Base-by-base conservation (phyloP, 768 basidiomycete genomes). In the Auriscalpium vulgare region DNA sequence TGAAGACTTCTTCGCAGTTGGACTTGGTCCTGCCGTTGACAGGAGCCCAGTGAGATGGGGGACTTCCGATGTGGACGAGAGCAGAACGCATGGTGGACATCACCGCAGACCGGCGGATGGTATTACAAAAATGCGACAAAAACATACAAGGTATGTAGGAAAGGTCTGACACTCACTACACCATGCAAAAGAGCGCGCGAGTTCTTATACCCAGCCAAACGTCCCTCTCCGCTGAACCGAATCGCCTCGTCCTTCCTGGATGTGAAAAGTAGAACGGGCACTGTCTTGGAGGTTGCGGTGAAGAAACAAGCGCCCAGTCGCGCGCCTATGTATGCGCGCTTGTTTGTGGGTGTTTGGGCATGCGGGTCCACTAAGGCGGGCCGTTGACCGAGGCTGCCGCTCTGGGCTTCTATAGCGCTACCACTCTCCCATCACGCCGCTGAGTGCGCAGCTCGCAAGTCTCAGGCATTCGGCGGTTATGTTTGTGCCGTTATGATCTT, bases 221-320 rank as follows among this genome's bases (percentile, higher is more conserved):
- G 50, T 76, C 65, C 65, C 67, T 84, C 79, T 86, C 70, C 83
- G 83, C 84, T 78, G 65, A 56, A 77, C 83, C 76, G 74, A 81
- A 86, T 85, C 84, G 81, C 84, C 84, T 71, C 80, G 77, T 70
- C 75, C 76, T 63, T 63, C 72, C 70, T 80, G 57, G 54, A 29
- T 47, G 59, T 58, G 58, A 53, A 56, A 65, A 56, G 67, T 68
- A 71, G 77, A 76, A 73, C 77, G 79, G 84, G 84, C 78, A 86
- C 84, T 86, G 84, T 86, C 84, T 85, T 79, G 66, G 68, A 77
- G 81, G 83, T 69, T 75, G 84, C 84, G 80, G 73, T 68, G 56
- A 46, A 57, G 50, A 55, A 51, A 29, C 38, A 47, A 8, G 36
- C 29, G 2, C 4, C n/a, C 13, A 37, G 17, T 19, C 47, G 23